phyloP scores from a whole-genome alignment of 495 filamentous ascomycete species.

The Penicillium egyptiacum region DNA sequence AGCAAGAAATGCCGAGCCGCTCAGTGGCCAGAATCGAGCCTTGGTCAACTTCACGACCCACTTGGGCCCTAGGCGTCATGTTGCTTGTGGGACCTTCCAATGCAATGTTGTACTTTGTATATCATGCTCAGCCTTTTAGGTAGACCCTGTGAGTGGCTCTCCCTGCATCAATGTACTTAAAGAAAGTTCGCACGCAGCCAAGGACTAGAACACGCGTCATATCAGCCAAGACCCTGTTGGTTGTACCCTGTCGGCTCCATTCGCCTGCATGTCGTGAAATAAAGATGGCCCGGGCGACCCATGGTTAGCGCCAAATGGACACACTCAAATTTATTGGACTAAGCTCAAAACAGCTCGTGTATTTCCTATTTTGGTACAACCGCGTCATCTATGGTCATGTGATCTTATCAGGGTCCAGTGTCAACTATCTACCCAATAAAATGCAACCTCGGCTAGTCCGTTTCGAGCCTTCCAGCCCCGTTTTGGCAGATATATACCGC shows the following conservation, averaged over 20 bases:
- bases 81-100: background rate
- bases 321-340: background rate
- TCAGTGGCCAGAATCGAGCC: constrained; percentile 27
- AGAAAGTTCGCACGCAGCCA: background rate
- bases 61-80: constrained; percentile 12
- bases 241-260: background rate
- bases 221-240: background rate
- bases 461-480: background rate
- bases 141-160: background rate
- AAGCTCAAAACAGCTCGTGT: constrained; percentile 2
- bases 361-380: background rate
- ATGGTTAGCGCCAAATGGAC: constrained; percentile 1
- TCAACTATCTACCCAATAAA: background rate
- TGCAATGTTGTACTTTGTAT: background rate
- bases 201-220: constrained; percentile 2
- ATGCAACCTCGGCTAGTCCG: background rate
- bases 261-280: constrained; percentile 1
- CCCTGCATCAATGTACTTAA: background rate
- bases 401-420: background rate
- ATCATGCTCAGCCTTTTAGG: background rate
- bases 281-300: constrained; percentile 4
- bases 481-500: background rate
- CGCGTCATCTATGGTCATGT: constrained; percentile 3
- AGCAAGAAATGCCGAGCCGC: constrained; percentile 25
- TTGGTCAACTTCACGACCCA: constrained; percentile 26